Percentiles rank a stretch among this genome's conserved stretches.
These are phyloP conservation scores for Ophiocordyceps sinensis DNA, from an alignment of 2,329 filamentous ascomycete genomes.

Conservation along the genomic window DNA sequence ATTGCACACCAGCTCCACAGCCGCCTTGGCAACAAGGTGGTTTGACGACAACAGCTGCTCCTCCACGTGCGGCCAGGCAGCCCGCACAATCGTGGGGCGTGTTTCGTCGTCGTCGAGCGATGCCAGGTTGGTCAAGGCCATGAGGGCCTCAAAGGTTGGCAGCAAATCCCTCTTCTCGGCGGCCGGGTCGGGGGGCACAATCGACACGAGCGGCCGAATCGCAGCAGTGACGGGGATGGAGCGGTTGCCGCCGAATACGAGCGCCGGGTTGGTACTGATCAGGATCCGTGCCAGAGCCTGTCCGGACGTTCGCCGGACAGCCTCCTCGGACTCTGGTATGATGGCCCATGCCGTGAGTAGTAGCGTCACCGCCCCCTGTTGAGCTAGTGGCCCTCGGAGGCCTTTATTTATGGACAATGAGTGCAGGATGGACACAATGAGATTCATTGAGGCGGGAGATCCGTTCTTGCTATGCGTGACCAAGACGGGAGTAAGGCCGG, in stretches of 20 bases:
- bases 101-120: constrained; percentile 57
- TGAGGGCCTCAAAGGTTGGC: constrained; percentile 76
- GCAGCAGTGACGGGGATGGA: constrained; percentile 62
- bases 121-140: constrained; percentile 88
- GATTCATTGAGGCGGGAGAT: constrained; percentile 53
- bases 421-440: constrained; percentile 64
- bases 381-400: constrained; percentile 66
- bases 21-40: constrained; percentile 61
- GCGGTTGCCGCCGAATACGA: constrained; percentile 69
- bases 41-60: constrained; percentile 71
- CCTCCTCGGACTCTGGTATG: constrained; percentile 37
- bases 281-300: constrained; percentile 75
- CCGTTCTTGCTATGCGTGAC: constrained; percentile 61
- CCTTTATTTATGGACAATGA: constrained; percentile 61
- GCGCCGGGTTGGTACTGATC: constrained; percentile 71
- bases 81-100: constrained; percentile 54
- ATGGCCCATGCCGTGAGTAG: constrained; percentile 56
- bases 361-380: constrained; percentile 85
- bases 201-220: constrained; percentile 65
- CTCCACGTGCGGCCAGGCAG: constrained; percentile 63
- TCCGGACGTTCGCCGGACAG: constrained; percentile 45
- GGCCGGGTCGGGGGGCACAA: constrained; percentile 52
- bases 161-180: constrained; percentile 61
- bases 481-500: constrained; percentile 62
- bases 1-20: constrained; percentile 85